Evolutionary conservation across 1,139 yeast genomes (phyloP), one percentile per base, ranked within the genome.

Genomic region (Suhomyces panamericanus): DNA sequence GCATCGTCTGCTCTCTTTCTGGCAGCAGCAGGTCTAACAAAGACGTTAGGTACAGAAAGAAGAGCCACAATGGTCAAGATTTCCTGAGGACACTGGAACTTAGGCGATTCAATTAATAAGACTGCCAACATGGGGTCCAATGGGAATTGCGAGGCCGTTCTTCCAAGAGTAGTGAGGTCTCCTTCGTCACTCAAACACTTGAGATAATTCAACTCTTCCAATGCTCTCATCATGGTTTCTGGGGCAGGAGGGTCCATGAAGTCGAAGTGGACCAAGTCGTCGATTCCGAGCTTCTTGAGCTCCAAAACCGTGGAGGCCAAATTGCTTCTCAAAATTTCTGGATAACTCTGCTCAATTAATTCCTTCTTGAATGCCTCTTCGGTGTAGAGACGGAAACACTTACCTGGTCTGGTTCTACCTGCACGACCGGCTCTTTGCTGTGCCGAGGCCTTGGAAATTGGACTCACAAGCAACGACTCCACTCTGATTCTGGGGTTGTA

Each of bases 171-270:
- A 0, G 99, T 93, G 56, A 93, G 72, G 48, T 85, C 85, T 48
- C 99, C 99, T 41, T 89, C 95, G 62, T 93, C 97, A 53, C 90
- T 89, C 47, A 93, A 77, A 70, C 98, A 93, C 24, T 85, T 84
- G 50, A 93, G 74, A 62, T 89, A 93, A 62, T 93, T 91, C 60
- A 93, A 77, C 66, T 93, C 99, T 67, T 93, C 99, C 55, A 93
- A 73, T 0, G 99, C 98, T 64, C 98, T 80, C 98, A 93, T 91
- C 99, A 93, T 93, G 8, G 99, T 93, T 67, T 93, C 99, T 5
- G 98, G 98, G 1, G 99, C 98, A n/a, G 99, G 99, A 8, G 99
- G 98, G 62, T 93, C 99, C 96, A 93, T 93, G 60, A 93, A 93
- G 65, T 93, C 99, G 62, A 93, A 93, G 67, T 93, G 98, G 28